These are phyloP conservation scores for Suillus luteus DNA, from an alignment of 768 basidiomycete species.

Conservation along the genomic window DNA sequence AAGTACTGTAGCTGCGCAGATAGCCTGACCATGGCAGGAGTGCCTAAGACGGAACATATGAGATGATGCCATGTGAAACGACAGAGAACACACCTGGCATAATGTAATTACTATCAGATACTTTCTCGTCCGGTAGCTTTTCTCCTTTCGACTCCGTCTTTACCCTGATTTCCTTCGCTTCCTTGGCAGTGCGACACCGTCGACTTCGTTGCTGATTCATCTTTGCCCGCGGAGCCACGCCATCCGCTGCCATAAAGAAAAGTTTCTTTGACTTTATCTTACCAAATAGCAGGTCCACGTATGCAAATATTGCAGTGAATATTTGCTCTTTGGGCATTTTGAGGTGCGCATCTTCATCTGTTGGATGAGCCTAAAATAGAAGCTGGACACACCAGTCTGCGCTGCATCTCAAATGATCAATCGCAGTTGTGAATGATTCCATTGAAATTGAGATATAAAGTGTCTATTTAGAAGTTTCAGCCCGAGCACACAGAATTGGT, in stretches of 20 bases:
- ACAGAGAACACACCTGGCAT: conserved; percentile 76
- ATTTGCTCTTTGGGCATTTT: conserved; percentile 96
- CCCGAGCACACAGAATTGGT: conserved; percentile 6
- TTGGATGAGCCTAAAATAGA: conserved; percentile 77
- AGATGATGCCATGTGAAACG: neutral
- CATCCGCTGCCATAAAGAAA: conserved; percentile 99
- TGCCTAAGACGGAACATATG: conserved; percentile 51
- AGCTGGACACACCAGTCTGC: conserved; percentile 1
- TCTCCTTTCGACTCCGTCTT: conserved; percentile 90
- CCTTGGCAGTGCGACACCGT: conserved; percentile 92
- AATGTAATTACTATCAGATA: conserved; percentile 98
- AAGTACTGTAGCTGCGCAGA: conserved; percentile 94
- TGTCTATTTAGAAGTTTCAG: conserved; percentile 51
- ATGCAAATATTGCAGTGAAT: conserved; percentile 94
- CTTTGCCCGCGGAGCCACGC: conserved; percentile 95
- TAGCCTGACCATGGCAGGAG: conserved; percentile 92
- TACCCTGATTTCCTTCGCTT: conserved; percentile 83
- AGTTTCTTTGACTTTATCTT: conserved; percentile 98
- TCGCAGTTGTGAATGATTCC: conserved; percentile 85
- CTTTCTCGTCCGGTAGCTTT: conserved; percentile 88
- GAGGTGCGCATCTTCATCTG: conserved; percentile 95
- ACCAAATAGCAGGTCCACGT: conserved; percentile 94
- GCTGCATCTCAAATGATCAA: conserved; percentile 6
- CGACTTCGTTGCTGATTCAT: conserved; percentile 98
- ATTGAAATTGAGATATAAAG: conserved; percentile 93